phyloP scores from a whole-genome alignment of 441 rosid genomes.

The Dalechampia spathulata region DNA sequence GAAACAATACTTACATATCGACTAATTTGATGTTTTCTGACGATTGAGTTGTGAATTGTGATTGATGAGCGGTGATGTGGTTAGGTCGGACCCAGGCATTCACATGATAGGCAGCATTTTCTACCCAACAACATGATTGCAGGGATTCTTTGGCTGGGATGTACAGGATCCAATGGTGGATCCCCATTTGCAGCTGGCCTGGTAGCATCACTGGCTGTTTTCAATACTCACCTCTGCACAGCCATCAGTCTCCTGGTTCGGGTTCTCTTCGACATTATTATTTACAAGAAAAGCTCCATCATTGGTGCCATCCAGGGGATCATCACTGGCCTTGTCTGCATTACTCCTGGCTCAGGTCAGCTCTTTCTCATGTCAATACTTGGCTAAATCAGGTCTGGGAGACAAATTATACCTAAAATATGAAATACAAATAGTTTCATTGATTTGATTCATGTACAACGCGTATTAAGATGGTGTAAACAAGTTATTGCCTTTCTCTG shows the following conservation, averaged over 20 bases:
- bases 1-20: no score
- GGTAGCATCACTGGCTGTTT: conserved; percentile 37
- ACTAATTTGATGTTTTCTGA: no score
- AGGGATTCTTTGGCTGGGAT: conserved; percentile 61
- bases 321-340: conserved; percentile 69
- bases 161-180: conserved; percentile 74
- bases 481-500: no score
- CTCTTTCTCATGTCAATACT: background rate
- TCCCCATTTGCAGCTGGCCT: conserved; percentile 32
- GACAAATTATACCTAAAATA: no score
- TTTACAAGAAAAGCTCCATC: conserved; percentile 47
- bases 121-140: conserved; percentile 59
- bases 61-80: background rate
- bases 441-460: no score
- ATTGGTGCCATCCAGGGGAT: conserved; percentile 47
- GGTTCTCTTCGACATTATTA: conserved; percentile 40
- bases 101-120: conserved; percentile 44
- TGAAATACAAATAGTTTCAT: no score
- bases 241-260: conserved; percentile 43
- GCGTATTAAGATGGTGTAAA: no score
- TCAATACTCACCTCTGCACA: conserved; percentile 48
- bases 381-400: no score
- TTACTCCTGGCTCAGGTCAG: conserved; percentile 57
- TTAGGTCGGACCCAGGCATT: conserved; percentile 47
- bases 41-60: background rate